Percentiles rank a stretch among this genome's conserved stretches.
Evolutionary conservation across 2,329 filamentous ascomycete species (phyloP).

Genomic region (Aspergillus viridinutans): DNA sequence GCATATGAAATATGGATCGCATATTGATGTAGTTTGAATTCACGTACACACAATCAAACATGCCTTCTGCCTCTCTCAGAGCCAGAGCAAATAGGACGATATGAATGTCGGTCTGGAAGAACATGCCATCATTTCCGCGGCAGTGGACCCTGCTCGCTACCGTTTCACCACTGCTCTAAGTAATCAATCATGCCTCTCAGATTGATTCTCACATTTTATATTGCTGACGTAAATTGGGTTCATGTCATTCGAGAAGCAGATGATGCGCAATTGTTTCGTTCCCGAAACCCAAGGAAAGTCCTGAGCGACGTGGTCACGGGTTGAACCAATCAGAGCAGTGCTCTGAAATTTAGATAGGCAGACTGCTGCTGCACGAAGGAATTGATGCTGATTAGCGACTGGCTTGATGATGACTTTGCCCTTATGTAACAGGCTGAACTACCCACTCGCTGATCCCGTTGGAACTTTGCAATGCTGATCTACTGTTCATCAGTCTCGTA

Average conservation of each 20-base stretch:
- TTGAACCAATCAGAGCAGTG: slow-evolving; percentile 3
- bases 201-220: not conserved
- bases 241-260: not conserved
- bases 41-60: not conserved
- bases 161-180: slow-evolving; percentile 13
- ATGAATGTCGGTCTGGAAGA: slow-evolving; percentile 6
- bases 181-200: slow-evolving; percentile 6
- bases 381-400: slow-evolving; percentile 10
- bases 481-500: not conserved
- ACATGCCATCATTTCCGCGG: slow-evolving; percentile 9
- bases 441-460: slow-evolving; percentile 8
- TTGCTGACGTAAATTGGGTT: not conserved
- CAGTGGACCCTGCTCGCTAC: slow-evolving; percentile 10
- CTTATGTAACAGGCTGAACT: not conserved
- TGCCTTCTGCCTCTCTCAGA: not conserved
- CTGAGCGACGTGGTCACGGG: slow-evolving; percentile 3
- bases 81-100: not conserved
- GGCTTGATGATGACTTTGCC: slow-evolving; percentile 1
- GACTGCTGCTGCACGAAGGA: slow-evolving; percentile 1
- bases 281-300: not conserved
- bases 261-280: not conserved
- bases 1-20: not conserved
- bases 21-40: not conserved
- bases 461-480: not conserved
- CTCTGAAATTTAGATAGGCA: not conserved